Conservation (phyloP, 805 yeast species). For the Suhomyces faveliae region DNA sequence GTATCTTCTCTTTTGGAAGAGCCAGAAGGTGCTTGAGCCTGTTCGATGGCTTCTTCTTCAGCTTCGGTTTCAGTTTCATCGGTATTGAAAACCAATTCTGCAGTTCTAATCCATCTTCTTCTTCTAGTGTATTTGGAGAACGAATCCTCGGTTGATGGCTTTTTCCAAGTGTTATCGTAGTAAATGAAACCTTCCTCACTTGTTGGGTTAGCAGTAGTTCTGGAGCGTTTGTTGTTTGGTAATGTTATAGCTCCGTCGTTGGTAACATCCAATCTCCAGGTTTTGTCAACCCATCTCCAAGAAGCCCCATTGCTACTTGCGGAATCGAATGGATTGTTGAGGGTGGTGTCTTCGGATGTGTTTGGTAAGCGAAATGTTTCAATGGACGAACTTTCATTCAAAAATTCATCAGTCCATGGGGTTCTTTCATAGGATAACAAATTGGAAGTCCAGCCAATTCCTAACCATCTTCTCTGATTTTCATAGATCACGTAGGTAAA, state of each 20-base stretch:
- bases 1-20: conserved; percentile 6
- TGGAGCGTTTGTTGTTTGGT: conserved; percentile 54
- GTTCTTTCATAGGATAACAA: conserved; percentile 89
- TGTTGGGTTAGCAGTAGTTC: conserved; percentile 67
- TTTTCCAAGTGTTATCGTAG: conserved; percentile 92
- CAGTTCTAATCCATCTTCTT: conserved; percentile 94
- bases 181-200: conserved; percentile 84
- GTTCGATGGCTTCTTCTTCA: conserved; percentile 4
- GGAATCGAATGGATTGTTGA: conserved; percentile 26
- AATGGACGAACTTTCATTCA: conserved; percentile 78
- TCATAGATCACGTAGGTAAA: conserved; percentile 92
- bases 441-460: conserved; percentile 96
- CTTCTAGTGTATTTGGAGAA: conserved; percentile 90
- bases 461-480: conserved; percentile 95
- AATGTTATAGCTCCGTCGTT: conserved; percentile 83
- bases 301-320: conserved; percentile 54
- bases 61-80: conserved; percentile 6
- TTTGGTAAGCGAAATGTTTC: conserved; percentile 81
- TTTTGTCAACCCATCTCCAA: conserved; percentile 94
- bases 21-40: conserved; percentile 2
- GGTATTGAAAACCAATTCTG: conserved; percentile 60
- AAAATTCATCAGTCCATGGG: conserved; percentile 95
- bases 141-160: conserved; percentile 83
- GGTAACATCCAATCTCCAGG: conserved; percentile 88
- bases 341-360: conserved; percentile 39